phyloP scores from a whole-genome alignment of 345 rosid genomes.

The Trapa incisa region DNA sequence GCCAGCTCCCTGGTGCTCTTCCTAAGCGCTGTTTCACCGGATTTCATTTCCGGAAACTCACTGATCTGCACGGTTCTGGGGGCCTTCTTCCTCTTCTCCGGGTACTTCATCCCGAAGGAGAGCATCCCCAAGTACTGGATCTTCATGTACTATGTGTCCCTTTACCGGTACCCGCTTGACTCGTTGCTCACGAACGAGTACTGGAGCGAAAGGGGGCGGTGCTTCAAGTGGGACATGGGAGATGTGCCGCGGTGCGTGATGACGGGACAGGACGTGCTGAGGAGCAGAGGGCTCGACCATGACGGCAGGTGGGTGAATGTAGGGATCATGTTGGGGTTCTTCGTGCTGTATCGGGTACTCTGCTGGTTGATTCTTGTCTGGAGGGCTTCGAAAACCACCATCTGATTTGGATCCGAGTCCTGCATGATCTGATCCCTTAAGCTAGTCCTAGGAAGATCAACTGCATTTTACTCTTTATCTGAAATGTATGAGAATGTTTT shows the following conservation, averaged over 20 bases:
- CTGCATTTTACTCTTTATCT: too few species aligned
- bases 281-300: conserved; percentile 54
- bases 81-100: conserved; percentile 77
- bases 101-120: conserved; percentile 87
- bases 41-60: conserved; percentile 72
- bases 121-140: conserved; percentile 75
- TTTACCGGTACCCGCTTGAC: conserved; percentile 76
- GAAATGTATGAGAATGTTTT: too few species aligned
- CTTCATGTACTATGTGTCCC: conserved; percentile 82
- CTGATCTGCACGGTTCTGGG: conserved; percentile 77
- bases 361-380: conserved; percentile 64
- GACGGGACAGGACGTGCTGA: conserved; percentile 61
- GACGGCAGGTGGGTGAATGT: conserved; percentile 70
- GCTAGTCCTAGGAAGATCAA: not conserved
- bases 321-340: conserved; percentile 76
- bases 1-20: conserved; percentile 76
- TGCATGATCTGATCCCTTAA: not conserved
- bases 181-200: conserved; percentile 62
- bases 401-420: conserved; percentile 5
- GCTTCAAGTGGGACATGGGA: conserved; percentile 38
- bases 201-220: conserved; percentile 48
- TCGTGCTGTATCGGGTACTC: conserved; percentile 60
- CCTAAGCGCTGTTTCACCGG: conserved; percentile 66
- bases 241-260: conserved; percentile 28
- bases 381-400: conserved; percentile 59